These are phyloP conservation scores for Lentinus brumalis DNA, from an alignment of 768 basidiomycete species.

Conservation along the genomic window DNA sequence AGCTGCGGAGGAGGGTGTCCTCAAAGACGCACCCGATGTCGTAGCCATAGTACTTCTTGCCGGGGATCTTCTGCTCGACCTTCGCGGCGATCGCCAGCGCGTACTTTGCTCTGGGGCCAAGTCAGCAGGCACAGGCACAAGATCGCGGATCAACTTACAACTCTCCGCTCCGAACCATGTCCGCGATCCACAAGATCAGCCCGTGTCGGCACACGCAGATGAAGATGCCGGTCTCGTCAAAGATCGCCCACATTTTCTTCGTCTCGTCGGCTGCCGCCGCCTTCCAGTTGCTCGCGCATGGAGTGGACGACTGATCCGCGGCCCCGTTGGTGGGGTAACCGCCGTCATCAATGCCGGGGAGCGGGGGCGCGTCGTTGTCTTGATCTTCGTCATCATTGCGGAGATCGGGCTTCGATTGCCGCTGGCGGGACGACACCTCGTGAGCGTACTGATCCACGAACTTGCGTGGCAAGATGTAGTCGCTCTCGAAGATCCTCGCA, in stretches of 20 bases:
- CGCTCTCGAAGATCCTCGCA: conserved; percentile 20
- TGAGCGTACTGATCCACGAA: conserved; percentile 34
- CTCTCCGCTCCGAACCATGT: conserved; percentile 25
- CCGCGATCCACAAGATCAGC: conserved; percentile 19
- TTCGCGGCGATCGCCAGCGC: too few relatives aligned
- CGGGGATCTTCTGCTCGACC: conserved; percentile 5
- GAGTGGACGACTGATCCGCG: too few relatives aligned
- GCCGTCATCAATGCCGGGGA: conserved; percentile 25
- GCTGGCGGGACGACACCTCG: conserved; percentile 30
- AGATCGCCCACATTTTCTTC: conserved; percentile 38
- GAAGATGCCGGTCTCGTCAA: conserved; percentile 41
- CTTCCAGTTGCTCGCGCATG: conserved; percentile 38
- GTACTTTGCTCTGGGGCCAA: conserved; percentile 28
- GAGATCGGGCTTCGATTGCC: conserved; percentile 5
- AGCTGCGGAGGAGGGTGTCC: conserved; percentile 11
- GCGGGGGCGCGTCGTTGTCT: too few relatives aligned
- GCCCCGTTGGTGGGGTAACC: conserved; percentile 27
- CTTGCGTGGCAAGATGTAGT: conserved; percentile 28
- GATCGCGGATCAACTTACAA: conserved; percentile 17
- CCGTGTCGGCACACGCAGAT: conserved; percentile 24
- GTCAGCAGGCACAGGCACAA: not conserved
- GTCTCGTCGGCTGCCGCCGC: conserved; percentile 29
- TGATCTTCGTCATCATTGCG: not conserved
- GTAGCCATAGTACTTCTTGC: conserved; percentile 1
- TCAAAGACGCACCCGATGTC: conserved; percentile 27